These are phyloP conservation scores for Nosema granulosis DNA, from an alignment of 371 early-diverging fungal genomes.

Conservation along the genomic window DNA sequence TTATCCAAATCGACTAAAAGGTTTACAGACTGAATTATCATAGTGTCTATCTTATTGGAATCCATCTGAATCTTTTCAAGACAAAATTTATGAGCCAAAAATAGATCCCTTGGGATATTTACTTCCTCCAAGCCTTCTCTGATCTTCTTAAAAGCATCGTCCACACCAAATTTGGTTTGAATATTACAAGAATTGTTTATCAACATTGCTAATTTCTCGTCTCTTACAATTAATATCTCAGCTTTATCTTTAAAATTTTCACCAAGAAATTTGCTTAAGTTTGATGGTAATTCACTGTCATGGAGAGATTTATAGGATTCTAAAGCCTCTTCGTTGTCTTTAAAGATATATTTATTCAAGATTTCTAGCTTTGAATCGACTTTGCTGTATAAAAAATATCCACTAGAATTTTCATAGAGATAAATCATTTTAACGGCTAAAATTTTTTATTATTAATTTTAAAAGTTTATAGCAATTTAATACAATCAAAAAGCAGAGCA, in stretches of 20 bases:
- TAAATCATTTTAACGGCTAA: conserved; percentile 41
- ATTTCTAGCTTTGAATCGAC: conserved; percentile 73
- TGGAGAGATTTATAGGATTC: conserved; percentile 83
- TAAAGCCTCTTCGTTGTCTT: conserved; percentile 86
- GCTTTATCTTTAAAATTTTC: conserved; percentile 73
- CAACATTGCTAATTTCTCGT: conserved; percentile 4
- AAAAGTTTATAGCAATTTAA: background rate
- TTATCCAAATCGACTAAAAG: conserved; percentile 84
- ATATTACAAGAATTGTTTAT: background rate
- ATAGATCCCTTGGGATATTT: conserved; percentile 53
- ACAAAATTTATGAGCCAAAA: conserved; percentile 71
- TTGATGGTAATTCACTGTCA: conserved; percentile 82
- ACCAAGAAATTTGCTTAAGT: conserved; percentile 82
- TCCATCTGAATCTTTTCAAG: conserved; percentile 83
- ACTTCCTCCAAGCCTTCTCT: conserved; percentile 57
- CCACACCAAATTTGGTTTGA: background rate
- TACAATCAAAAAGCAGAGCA: background rate
- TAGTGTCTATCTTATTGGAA: conserved; percentile 82
- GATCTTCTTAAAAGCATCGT: conserved; percentile 10
- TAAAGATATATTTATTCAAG: conserved; percentile 85
- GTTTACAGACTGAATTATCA: conserved; percentile 86
- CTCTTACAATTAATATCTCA: conserved; percentile 70
- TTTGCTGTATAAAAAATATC: conserved; percentile 78
- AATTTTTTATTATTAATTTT: background rate
- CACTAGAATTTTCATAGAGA: conserved; percentile 78